phyloP scores from a whole-genome alignment of 495 filamentous ascomycete species.

The Bacidia rubella region DNA sequence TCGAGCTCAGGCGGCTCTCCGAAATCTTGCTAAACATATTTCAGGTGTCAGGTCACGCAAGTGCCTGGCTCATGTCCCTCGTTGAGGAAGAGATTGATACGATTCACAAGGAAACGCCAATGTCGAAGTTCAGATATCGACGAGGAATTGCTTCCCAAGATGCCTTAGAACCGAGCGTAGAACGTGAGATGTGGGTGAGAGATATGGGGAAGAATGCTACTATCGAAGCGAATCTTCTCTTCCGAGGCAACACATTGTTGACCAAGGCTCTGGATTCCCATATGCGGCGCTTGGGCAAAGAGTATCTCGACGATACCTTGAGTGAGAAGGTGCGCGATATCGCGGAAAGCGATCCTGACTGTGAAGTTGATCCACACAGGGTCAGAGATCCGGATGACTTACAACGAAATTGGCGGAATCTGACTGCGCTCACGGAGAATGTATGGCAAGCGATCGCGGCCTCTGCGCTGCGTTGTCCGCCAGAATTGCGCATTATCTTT shows the following conservation, averaged over 20 bases:
- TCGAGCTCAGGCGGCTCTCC: slow-evolving; percentile 62
- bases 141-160: slow-evolving; percentile 68
- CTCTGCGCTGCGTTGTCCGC: slow-evolving; percentile 60
- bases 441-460: slow-evolving; percentile 73
- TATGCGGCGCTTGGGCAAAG: slow-evolving; percentile 86
- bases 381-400: slow-evolving; percentile 60
- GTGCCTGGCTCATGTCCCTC: slow-evolving; percentile 83
- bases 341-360: slow-evolving; percentile 75
- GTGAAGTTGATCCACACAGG: slow-evolving; percentile 83
- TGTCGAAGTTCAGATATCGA: slow-evolving; percentile 60
- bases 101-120: slow-evolving; percentile 59
- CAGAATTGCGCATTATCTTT: slow-evolving; percentile 77
- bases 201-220: slow-evolving; percentile 44
- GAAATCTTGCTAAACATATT: slow-evolving; percentile 88
- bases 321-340: slow-evolving; percentile 76
- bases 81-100: slow-evolving; percentile 97
- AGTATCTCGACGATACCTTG: slow-evolving; percentile 83
- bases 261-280: slow-evolving; percentile 90
- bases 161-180: slow-evolving; percentile 47
- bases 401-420: slow-evolving; percentile 66
- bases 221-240: slow-evolving; percentile 83
- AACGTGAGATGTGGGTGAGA: slow-evolving; percentile 48
- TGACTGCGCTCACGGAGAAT: slow-evolving; percentile 63
- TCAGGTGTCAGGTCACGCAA: slow-evolving; percentile 79
- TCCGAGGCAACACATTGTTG: slow-evolving; percentile 86